phyloP scores from a whole-genome alignment of 73 alveolate species.

The Stentor roeselii region DNA sequence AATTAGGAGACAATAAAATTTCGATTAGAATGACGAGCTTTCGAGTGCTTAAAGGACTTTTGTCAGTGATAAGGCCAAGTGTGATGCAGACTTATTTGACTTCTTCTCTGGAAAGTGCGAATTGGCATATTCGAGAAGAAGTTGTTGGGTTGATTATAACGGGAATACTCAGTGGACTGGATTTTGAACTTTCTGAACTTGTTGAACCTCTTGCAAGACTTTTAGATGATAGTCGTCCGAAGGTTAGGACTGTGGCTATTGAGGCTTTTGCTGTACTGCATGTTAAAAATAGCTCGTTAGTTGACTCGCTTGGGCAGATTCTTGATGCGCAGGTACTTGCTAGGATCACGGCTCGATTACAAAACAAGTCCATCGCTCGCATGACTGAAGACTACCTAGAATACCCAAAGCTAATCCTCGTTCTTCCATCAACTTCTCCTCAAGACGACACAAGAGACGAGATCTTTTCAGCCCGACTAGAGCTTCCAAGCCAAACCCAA shows the following conservation, averaged over 20 bases:
- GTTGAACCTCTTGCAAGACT: neutral
- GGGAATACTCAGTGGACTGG: neutral
- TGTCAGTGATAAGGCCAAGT: neutral
- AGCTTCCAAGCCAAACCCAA: neutral
- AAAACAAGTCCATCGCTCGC: neutral
- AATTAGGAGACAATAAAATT: slow-evolving; percentile 28
- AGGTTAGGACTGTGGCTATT: slow-evolving; percentile 17
- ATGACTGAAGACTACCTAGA: neutral
- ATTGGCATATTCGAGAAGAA: slow-evolving; percentile 31
- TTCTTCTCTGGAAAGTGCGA: neutral
- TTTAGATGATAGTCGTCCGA: slow-evolving; percentile 9
- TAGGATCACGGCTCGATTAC: neutral
- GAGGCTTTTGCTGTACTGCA: slow-evolving; percentile 25
- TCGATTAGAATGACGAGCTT: neutral
- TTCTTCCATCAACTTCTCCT: neutral
- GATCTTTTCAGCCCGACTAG: neutral
- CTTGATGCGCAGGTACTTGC: neutral
- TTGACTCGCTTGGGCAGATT: neutral
- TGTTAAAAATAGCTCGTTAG: neutral
- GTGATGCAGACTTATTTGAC: neutral
- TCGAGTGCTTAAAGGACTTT: slow-evolving; percentile 11
- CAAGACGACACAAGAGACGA: neutral
- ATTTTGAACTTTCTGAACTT: neutral
- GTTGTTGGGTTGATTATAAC: neutral
- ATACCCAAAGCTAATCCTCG: neutral